Evolutionary conservation across 345 rosid species (phyloP).

Genomic region (Microcos paniculata): DNA sequence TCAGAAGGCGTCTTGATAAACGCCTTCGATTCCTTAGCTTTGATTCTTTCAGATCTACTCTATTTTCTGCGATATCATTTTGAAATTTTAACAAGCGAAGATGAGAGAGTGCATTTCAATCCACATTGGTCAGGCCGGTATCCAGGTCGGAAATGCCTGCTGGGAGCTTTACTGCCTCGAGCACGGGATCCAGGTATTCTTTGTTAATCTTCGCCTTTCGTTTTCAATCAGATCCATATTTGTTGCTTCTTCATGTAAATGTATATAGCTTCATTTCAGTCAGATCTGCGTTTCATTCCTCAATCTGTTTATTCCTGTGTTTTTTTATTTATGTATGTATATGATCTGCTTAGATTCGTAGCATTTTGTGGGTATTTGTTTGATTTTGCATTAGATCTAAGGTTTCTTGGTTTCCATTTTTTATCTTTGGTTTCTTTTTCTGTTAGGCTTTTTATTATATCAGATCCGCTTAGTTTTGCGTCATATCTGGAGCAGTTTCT

Average conservation of each 20-base stretch:
- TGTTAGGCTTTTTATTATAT: neutral
- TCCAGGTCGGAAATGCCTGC: slow-evolving; percentile 80
- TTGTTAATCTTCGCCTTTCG: neutral
- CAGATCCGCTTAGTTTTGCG: neutral
- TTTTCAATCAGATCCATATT: neutral
- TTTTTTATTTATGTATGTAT: neutral
- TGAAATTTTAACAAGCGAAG: neutral
- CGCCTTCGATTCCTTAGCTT: slow-evolving; percentile 30
- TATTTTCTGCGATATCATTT: neutral
- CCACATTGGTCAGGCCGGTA: slow-evolving; percentile 84
- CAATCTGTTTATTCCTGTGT: too few relatives aligned
- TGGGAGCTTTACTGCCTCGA: slow-evolving; percentile 75
- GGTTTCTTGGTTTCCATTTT: neutral
- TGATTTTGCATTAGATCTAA: neutral
- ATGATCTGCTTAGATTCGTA: neutral
- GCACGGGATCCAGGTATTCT: slow-evolving; percentile 66
- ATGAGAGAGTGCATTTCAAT: slow-evolving; percentile 80
- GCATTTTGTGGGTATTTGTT: neutral
- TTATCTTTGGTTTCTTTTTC: neutral
- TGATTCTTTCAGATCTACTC: neutral
- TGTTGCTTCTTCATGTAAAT: neutral
- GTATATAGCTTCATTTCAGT: neutral
- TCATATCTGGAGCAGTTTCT: neutral
- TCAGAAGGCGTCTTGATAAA: slow-evolving; percentile 63
- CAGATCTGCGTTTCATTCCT: neutral